Percentiles rank a stretch among this genome's conserved stretches.
Evolutionary conservation across 352 stramenopile species (phyloP).

Genomic region (Globisporangium yorkense): DNA sequence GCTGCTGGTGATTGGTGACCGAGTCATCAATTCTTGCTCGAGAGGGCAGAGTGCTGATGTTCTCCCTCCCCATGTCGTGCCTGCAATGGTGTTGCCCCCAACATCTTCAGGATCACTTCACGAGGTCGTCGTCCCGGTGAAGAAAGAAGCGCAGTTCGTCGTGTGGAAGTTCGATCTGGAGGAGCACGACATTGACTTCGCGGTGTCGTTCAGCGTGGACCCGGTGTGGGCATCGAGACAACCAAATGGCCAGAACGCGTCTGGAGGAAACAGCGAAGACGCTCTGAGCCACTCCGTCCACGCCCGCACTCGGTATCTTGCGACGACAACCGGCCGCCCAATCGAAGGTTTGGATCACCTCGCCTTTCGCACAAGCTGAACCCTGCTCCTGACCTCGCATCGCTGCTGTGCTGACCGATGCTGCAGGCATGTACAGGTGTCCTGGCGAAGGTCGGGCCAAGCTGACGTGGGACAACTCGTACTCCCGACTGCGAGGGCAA

Average conservation of each 20-base stretch:
- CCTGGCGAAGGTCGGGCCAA: slow-evolving; percentile 43
- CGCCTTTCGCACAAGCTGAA: neutral
- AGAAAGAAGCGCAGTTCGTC: slow-evolving; percentile 47
- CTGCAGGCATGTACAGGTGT: slow-evolving; percentile 48
- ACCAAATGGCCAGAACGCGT: slow-evolving; percentile 10
- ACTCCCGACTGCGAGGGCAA: slow-evolving; percentile 67
- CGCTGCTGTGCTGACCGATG: neutral
- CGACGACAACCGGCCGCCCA: slow-evolving; percentile 35
- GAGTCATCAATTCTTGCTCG: neutral
- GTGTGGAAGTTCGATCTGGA: slow-evolving; percentile 84
- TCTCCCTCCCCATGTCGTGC: neutral
- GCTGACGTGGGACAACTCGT: slow-evolving; percentile 78
- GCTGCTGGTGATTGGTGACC: no score
- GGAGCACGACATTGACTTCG: slow-evolving; percentile 79
- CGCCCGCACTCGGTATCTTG: slow-evolving; percentile 50
- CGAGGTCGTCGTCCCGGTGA: slow-evolving; percentile 44
- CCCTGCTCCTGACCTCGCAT: neutral
- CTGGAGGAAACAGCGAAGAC: slow-evolving; percentile 10
- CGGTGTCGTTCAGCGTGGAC: slow-evolving; percentile 36
- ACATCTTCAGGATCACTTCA: slow-evolving; percentile 34
- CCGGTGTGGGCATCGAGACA: slow-evolving; percentile 18
- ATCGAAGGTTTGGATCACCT: slow-evolving; percentile 32
- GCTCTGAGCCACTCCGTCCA: slow-evolving; percentile 51
- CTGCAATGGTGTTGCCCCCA: no score
- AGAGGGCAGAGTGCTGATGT: neutral